Base-by-base conservation (phyloP, 2,329 filamentous ascomycete genomes). In the Epichloe hybrida region DNA sequence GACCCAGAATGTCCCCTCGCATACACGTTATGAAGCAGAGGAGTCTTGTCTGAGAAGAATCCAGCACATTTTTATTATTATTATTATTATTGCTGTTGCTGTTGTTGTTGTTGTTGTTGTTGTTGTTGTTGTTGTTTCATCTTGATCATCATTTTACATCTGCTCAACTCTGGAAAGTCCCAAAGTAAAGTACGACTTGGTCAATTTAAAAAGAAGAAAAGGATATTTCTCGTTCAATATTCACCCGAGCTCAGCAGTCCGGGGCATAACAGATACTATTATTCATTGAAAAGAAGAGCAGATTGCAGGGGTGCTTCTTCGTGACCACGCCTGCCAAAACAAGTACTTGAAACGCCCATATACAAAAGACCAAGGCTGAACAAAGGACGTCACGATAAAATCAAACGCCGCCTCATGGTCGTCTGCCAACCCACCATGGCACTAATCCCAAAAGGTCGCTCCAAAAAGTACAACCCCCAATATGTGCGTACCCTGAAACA, bases 1-100 rank as follows among this genome's bases (percentile, higher is more conserved):
- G 81, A 0, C 80, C 80, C 23, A 70, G 72, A 55, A 81, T 83
- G 77, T 70, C 70, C 54, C 77, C 78, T 5, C 67, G 70, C 48
- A 72, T 82, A 42, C 64, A 72, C 56, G 69, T 82, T 17, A 59
- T 81, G 61, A 72, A 65, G 54, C 62, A 63, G 37, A 52, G 39
- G 45, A 35, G n/a, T 27, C 31, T 52, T 21, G 47, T 45, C 5
- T 37, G 31, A 27, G 17, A 40, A 34, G 23, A 45, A 27, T 20
- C 41, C 7, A 43, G 21, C 13, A 27, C 23, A 7, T 27, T 7
- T 0, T 27, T 27, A 7, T 27, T 27, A 23, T 7, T 6, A 23
- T 23, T 7, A 23, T 23, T 23, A 23, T 17, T 17, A 17, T 21
- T 3, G 3, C 3, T 21, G 2, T 17, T 17, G n/a, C n/a, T 17